Percentiles rank a stretch among this genome's conserved stretches.
phyloP scores from a whole-genome alignment of 352 stramenopile species.

The Globisporangium uncinulatum region DNA sequence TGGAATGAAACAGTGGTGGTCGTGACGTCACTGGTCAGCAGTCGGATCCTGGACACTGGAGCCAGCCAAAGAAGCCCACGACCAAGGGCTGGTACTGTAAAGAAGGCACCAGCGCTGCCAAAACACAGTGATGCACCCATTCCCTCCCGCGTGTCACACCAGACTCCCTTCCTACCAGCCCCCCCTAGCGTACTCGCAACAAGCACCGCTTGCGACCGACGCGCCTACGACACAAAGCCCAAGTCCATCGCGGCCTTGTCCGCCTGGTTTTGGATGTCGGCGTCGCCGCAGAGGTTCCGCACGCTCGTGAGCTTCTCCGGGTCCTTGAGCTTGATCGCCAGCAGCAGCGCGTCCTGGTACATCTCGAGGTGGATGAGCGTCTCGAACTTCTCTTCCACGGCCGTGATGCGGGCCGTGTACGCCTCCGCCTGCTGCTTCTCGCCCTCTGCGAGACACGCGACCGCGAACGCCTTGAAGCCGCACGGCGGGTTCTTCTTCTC shows the following conservation, averaged over 20 bases:
- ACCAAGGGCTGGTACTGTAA: too few relatives aligned
- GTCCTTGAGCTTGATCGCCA: constrained; percentile 84
- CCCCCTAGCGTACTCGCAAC: too few relatives aligned
- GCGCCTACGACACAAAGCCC: constrained; percentile 61
- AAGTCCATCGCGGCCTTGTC: constrained; percentile 79
- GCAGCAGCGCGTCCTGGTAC: constrained; percentile 72
- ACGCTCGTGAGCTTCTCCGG: constrained; percentile 84
- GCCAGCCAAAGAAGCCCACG: too few relatives aligned
- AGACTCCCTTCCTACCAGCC: background rate
- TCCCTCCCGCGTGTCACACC: too few relatives aligned
- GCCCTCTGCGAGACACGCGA: constrained; percentile 67
- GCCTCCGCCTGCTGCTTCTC: constrained; percentile 80
- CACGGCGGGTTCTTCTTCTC: constrained; percentile 84
- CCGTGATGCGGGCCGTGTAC: constrained; percentile 77
- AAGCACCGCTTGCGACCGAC: background rate
- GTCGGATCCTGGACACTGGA: constrained; percentile 15
- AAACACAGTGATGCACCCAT: too few relatives aligned
- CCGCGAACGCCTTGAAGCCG: constrained; percentile 80
- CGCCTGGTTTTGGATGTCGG: constrained; percentile 67
- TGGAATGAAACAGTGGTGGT: too few relatives aligned
- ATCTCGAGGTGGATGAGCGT: constrained; percentile 83
- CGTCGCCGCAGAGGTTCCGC: constrained; percentile 70
- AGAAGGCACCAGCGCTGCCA: too few relatives aligned
- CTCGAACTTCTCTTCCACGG: constrained; percentile 83
- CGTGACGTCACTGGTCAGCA: constrained; percentile 14